These are phyloP conservation scores for Penicillium canescens DNA, from an alignment of 495 filamentous ascomycete genomes.

Conservation along the genomic window DNA sequence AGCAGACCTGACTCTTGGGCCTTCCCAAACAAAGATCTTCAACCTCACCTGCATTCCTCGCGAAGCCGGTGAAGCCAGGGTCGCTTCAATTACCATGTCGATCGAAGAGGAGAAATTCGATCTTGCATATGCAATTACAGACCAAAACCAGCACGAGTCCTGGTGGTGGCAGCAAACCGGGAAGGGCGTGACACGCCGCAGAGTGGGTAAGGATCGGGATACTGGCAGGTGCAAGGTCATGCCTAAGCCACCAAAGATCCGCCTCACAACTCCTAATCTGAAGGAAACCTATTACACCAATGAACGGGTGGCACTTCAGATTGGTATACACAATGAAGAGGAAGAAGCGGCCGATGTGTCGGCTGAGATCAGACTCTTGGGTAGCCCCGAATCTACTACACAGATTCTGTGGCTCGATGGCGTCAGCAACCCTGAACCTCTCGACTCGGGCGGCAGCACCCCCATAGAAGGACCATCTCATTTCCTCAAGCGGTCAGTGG, in stretches of 20 bases:
- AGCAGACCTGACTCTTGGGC: slow-evolving; percentile 66
- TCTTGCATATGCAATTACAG: slow-evolving; percentile 61
- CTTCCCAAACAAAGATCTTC: slow-evolving; percentile 69
- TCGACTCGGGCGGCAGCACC: slow-evolving; percentile 26
- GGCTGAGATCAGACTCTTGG: slow-evolving; percentile 67
- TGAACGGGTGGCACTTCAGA: slow-evolving; percentile 65
- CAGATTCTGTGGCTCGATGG: slow-evolving; percentile 47
- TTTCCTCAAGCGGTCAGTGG: slow-evolving; percentile 36
- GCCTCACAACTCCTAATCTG: slow-evolving; percentile 62
- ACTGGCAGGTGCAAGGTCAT: slow-evolving; percentile 60
- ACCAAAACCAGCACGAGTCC: slow-evolving; percentile 39
- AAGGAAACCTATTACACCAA: slow-evolving; percentile 78
- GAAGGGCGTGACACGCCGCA: slow-evolving; percentile 34
- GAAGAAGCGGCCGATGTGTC: slow-evolving; percentile 72
- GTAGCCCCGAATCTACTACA: slow-evolving; percentile 54
- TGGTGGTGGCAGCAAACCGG: slow-evolving; percentile 58
- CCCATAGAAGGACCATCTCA: slow-evolving; percentile 34
- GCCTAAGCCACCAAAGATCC: slow-evolving; percentile 91
- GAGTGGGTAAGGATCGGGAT: slow-evolving; percentile 42
- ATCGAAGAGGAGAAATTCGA: slow-evolving; percentile 67
- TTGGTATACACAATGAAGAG: slow-evolving; percentile 81
- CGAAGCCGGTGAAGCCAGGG: slow-evolving; percentile 75
- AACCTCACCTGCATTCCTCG: slow-evolving; percentile 71
- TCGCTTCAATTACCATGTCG: slow-evolving; percentile 62
- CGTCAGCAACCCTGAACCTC: slow-evolving; percentile 13